phyloP scores from a whole-genome alignment of 352 stramenopile genomes.

The Nothophytophthora sp. region DNA sequence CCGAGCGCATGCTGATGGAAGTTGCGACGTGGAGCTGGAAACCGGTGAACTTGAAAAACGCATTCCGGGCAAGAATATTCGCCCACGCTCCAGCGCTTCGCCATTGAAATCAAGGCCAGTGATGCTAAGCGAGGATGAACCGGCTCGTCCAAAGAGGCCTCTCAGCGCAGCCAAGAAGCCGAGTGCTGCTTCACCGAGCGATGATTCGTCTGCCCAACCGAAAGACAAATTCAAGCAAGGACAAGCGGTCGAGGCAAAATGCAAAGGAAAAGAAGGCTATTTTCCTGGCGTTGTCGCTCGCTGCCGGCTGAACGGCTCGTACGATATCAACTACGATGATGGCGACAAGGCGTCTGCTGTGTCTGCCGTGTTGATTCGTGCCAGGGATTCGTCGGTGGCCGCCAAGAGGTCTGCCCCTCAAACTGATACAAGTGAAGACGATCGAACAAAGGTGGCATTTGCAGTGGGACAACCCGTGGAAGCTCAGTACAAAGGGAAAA shows the following conservation, averaged over 20 bases:
- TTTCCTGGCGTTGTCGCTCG: conserved; percentile 52
- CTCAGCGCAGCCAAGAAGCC: conserved; percentile 30
- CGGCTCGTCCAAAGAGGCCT: conserved; percentile 41
- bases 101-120: conserved; percentile 31
- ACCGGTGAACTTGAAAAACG: conserved; percentile 58
- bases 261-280: conserved; percentile 54
- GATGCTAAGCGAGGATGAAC: conserved; percentile 50
- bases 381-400: neutral
- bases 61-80: conserved; percentile 38
- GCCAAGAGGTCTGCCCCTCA: neutral
- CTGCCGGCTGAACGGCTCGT: conserved; percentile 64
- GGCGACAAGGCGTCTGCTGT: conserved; percentile 48
- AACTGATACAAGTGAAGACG: conserved; percentile 4
- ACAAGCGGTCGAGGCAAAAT: conserved; percentile 45
- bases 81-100: conserved; percentile 16
- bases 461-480: conserved; percentile 34
- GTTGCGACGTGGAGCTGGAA: conserved; percentile 68
- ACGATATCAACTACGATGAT: conserved; percentile 80
- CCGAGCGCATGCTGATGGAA: conserved; percentile 48
- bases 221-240: conserved; percentile 38
- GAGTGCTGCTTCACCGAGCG: conserved; percentile 31
- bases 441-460: conserved; percentile 15
- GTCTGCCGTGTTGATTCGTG: conserved; percentile 23
- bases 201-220: conserved; percentile 34
- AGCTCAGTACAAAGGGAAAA: conserved; percentile 49